These are phyloP conservation scores for Aegilops longissima DNA, from an alignment of 176 grass and related monocot genomes.

Conservation along the genomic window DNA sequence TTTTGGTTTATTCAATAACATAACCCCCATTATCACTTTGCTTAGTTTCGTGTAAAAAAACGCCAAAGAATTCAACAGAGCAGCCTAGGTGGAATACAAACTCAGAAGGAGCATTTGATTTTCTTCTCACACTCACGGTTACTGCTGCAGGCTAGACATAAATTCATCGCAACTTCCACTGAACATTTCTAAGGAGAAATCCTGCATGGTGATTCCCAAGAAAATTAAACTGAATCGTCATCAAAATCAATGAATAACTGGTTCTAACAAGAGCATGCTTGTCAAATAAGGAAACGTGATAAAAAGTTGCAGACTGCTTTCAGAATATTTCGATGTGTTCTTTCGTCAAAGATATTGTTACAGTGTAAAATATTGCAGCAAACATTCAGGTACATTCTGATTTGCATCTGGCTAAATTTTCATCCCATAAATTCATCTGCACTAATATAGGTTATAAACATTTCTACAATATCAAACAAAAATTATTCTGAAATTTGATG, in stretches of 20 bases:
- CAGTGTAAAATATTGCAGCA: not conserved
- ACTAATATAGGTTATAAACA: not conserved
- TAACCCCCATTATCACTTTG: not conserved
- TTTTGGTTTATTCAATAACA: not conserved
- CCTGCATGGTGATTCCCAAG: slow-evolving; percentile 50
- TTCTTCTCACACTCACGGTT: not conserved
- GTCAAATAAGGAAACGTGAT: not conserved
- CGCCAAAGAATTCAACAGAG: not conserved
- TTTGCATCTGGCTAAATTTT: not conserved
- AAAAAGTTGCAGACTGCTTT: not conserved
- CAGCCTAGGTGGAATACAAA: not conserved
- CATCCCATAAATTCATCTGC: not conserved
- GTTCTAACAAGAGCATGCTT: not conserved
- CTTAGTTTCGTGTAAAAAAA: not conserved
- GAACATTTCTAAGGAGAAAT: slow-evolving; percentile 59
- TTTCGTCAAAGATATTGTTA: not conserved
- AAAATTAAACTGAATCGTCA: slow-evolving; percentile 31
- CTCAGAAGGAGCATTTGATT: not conserved
- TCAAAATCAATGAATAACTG: slow-evolving; percentile 11
- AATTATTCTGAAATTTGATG: not conserved
- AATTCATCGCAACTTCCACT: slow-evolving; percentile 49
- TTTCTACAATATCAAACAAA: slow-evolving; percentile 5
- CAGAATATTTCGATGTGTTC: not conserved
- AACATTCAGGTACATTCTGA: not conserved
- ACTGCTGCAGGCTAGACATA: not conserved